These are phyloP conservation scores for Hypoxylon sp. DNA, from an alignment of 2,329 filamentous ascomycete genomes.

Conservation along the genomic window DNA sequence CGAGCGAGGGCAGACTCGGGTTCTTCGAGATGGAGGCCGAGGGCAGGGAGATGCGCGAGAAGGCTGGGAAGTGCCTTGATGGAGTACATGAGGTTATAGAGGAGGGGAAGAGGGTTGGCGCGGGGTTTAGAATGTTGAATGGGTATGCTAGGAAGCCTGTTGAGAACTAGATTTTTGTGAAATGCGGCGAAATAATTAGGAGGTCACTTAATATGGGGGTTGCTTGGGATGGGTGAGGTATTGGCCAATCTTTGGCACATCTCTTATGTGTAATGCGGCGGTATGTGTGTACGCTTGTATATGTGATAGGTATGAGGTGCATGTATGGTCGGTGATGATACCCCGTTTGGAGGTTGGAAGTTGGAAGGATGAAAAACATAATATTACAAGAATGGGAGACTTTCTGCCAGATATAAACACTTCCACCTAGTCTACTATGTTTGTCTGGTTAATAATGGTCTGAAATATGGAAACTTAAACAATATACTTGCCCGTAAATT, in stretches of 20 bases:
- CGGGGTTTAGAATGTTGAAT: constrained; percentile 73
- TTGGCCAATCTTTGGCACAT: constrained; percentile 6
- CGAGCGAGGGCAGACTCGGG: constrained; percentile 74
- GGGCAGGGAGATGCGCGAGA: constrained; percentile 62
- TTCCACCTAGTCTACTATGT: background rate
- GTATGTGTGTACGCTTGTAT: constrained; percentile 24
- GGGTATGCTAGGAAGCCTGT: constrained; percentile 76
- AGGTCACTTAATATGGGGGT: constrained; percentile 1
- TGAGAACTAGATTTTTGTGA: constrained; percentile 47
- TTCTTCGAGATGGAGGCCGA: constrained; percentile 62
- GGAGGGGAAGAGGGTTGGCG: constrained; percentile 72
- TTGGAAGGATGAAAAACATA: background rate
- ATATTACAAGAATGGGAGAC: constrained; percentile 19
- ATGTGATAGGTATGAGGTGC: constrained; percentile 30
- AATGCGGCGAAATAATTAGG: background rate
- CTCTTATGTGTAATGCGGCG: constrained; percentile 34
- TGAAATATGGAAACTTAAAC: too few relatives aligned
- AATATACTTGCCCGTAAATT: too few relatives aligned
- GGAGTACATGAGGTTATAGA: constrained; percentile 74
- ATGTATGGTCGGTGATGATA: constrained; percentile 40
- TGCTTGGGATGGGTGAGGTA: background rate
- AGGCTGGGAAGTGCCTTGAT: constrained; percentile 71
- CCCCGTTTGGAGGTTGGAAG: constrained; percentile 32
- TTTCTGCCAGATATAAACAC: constrained; percentile 2
- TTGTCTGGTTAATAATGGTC: background rate